Base-by-base conservation (phyloP, 805 yeast species). In the Ogataea nitratoaversa region DNA sequence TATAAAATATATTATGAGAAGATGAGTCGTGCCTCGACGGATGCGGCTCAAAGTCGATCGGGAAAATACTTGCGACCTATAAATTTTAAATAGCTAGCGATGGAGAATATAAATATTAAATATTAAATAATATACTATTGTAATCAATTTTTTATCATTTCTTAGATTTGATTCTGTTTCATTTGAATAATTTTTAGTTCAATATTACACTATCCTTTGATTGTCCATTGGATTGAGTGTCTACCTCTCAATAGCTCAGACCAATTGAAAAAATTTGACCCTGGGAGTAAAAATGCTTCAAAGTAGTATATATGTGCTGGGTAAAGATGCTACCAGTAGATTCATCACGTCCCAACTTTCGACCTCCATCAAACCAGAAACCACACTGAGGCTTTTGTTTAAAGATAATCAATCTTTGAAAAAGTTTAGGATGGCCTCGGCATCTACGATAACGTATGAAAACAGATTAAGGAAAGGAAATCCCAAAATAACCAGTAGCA, bases 331-430 rank as follows among this genome's bases (percentile, higher is more conserved):
- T 16, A 43, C 37, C 32, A 42, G 45, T 29, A 32, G 49, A 40
- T 52, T 53, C 32, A 22, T 52, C 8, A 48, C 54, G 3, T 41
- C 51, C 8, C 58, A 53, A 37, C 42, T 52, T 3, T 42, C 47
- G 8, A 36, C 30, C 19, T 25, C 37, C 8, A 17, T 46, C 32
- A 37, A 8, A n/a, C 27, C 20, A 7, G 24, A 17, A 33, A 28
- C 17, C 28, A 38, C 14, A 9, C 30, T 50, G 4, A 37, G 43
- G 20, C 35, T 47, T 3, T 30, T 50, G 6, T 38, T 47, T 36
- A 37, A 35, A n/a, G 44, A 39, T 31, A 30, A 27, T 4, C 34
- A 40, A 5, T 34, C 29, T 18, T 36, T 46, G 29, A 40, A 37
- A 11, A 31, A 27, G 16, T 50, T 45, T 24, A 32, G 28, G 11